Base-by-base conservation (phyloP, 495 filamentous ascomycete species). In the Penicillium paxilli region DNA sequence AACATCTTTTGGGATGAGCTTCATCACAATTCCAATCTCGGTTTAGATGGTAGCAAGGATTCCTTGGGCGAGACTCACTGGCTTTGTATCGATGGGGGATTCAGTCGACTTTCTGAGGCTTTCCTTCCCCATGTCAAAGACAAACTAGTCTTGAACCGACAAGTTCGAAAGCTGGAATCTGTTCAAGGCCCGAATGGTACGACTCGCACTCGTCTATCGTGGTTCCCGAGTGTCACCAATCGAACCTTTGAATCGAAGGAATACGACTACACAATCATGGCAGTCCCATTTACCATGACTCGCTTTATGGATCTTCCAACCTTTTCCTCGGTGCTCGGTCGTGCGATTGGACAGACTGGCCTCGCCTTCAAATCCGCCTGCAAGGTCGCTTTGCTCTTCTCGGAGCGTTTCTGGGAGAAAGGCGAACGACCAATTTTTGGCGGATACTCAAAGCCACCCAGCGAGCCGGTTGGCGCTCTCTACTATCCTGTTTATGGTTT, bases 331-430 rank as follows among this genome's bases (percentile, higher is more conserved):
- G 58, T 64, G 8, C 64, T 87, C 24, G 53, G 63, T 44, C 78
- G 81, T 49, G 85, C 85, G 11, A 87, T 87, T 64, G 59, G 62
- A 24, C 77, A 77, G 25, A 58, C 85, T 1, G 65, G 59, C 9
- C 46, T 67, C 42, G 73, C 71, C 6, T 87, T 86, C 72, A 59
- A 62, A 2, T 67, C 74, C 1, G 81, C 83, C 22, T 88, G 85
- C 76, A 88, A 88, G 51, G 68, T 88, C 0, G 81, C 85, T 5
- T 74, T 88, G 1, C 80, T 86, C 44, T 88, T 82, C 68, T 68
- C 65, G 41, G 75, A 78, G 0, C 77, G 85, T 10, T 88, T 88
- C 77, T 88, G 86, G 85, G 85, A 88, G 60, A 75, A 85, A 24
- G 73, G 76, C 44, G 52, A 63, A 12, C 69, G 72, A 21, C 85